Base-by-base conservation (phyloP, 2,329 filamentous ascomycete species). In the Fusarium sp. region DNA sequence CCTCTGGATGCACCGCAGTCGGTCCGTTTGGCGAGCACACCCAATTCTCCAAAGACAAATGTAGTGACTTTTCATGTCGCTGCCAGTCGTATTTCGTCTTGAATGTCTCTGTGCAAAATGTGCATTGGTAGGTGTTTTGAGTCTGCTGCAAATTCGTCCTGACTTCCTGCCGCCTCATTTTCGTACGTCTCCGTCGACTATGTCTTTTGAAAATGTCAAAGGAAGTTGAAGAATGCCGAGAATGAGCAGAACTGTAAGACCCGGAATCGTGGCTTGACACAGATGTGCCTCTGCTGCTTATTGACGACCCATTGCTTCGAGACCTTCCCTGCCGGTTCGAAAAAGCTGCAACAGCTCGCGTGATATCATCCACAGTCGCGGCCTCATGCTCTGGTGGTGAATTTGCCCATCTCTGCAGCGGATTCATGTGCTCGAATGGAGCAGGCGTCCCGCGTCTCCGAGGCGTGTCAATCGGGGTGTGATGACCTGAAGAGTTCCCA, bases 381-480 rank as follows among this genome's bases (percentile, higher is more conserved):
- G 73, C 72, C 70, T 81, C 72, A 63, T 79, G 58, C 56, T 78
- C 57, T 7, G 79, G 68, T 7, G 76, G 76, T 0, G 77, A 78
- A 41, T 77, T 75, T 2, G 75, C 71, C 77, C 77, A 78, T 53
- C 76, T 58, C 44, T 78, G 70, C 14, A 78, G 48, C 3, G 76
- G 76, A 14, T 74, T 71, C 67, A 75, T 70, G 7, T 66, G 49
- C 15, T 65, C 61, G 1, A 68, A 70, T 0, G 67, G 67, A 3
- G 72, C 83, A 6, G 83, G 82, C 40, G 82, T 80, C 0, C 66
- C 60, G 6, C 71, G 67, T 32, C 75, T 46, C 22, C 79, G 75
- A 20, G 88, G 88, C 15, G 92, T 90, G 58, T 88, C 83, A 56
- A 92, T 86, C 1, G 85, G 63, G 0, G 68, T 69, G 2, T 62